A percentile compares a stretch with the other conserved stretches of the same genome.
These are phyloP conservation scores for Pythium periplocum DNA, from an alignment of 352 stramenopile species.

Conservation along the genomic window DNA sequence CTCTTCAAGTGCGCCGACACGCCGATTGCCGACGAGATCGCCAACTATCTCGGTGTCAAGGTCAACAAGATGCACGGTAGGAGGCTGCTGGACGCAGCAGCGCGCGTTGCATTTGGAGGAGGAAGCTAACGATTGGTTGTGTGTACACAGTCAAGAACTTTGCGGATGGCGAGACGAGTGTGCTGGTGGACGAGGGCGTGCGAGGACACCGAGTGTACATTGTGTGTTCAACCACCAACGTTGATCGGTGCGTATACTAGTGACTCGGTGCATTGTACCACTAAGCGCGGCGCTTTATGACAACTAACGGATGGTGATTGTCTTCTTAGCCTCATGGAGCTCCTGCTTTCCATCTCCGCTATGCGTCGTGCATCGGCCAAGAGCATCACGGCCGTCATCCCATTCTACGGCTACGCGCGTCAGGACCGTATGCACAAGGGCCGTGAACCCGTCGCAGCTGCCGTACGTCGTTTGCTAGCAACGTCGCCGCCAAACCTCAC, in stretches of 20 bases:
- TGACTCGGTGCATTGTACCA: too few species aligned
- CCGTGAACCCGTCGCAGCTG: slow-evolving; percentile 72
- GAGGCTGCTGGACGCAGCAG: background rate
- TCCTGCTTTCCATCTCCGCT: slow-evolving; percentile 77
- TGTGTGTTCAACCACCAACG: slow-evolving; percentile 79
- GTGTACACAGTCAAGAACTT: slow-evolving; percentile 57
- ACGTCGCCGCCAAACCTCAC: too few species aligned
- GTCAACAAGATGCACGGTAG: slow-evolving; percentile 71
- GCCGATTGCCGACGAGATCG: slow-evolving; percentile 83
- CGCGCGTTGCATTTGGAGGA: background rate
- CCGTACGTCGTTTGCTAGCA: slow-evolving; percentile 20
- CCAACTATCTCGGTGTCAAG: slow-evolving; percentile 67
- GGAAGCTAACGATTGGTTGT: background rate
- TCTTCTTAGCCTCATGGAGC: slow-evolving; percentile 64
- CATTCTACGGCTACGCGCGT: slow-evolving; percentile 83
- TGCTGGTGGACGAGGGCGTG: slow-evolving; percentile 72
- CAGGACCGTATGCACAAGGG: slow-evolving; percentile 85
- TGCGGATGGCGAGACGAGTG: slow-evolving; percentile 79
- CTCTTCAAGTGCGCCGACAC: slow-evolving; percentile 88
- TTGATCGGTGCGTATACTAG: slow-evolving; percentile 53
- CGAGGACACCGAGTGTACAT: slow-evolving; percentile 84
- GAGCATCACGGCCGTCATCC: slow-evolving; percentile 84
- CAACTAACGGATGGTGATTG: background rate
- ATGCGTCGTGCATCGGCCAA: slow-evolving; percentile 83
- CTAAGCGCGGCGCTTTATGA: too few species aligned